A percentile compares a stretch with the other conserved stretches of the same genome.
Evolutionary conservation across 805 yeast genomes (phyloP).

Genomic region (Candida golubevii): DNA sequence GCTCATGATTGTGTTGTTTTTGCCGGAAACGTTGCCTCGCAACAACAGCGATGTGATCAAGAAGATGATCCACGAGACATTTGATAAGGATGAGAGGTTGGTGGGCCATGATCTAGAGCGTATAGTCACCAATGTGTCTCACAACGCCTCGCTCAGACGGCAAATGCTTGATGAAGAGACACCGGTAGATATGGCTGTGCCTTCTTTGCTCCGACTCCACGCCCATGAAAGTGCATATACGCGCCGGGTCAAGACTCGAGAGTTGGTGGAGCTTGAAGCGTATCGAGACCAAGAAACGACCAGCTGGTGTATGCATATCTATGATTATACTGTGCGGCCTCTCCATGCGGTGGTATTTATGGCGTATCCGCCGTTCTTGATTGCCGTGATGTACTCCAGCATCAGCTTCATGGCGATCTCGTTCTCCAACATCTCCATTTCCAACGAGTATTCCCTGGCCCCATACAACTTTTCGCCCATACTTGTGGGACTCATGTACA

Average conservation of each 20-base stretch:
- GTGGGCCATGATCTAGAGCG: slow-evolving; percentile 25
- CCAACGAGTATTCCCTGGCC: slow-evolving; percentile 52
- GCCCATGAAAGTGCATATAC: slow-evolving; percentile 33
- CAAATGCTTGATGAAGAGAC: slow-evolving; percentile 23
- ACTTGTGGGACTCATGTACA: slow-evolving; percentile 68
- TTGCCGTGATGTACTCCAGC: slow-evolving; percentile 63
- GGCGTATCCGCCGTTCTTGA: slow-evolving; percentile 67
- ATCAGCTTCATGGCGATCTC: slow-evolving; percentile 69
- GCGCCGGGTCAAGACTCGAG: slow-evolving; percentile 22
- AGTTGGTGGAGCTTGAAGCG: slow-evolving; percentile 13
- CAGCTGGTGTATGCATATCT: slow-evolving; percentile 17
- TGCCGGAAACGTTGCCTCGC: slow-evolving; percentile 78
- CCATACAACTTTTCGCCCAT: slow-evolving; percentile 71
- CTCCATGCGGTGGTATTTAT: slow-evolving; percentile 56
- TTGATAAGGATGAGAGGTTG: slow-evolving; percentile 6
- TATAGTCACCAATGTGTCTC: slow-evolving; percentile 31
- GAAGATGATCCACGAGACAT: slow-evolving; percentile 5
- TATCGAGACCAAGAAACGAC: not conserved
- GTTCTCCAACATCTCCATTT: slow-evolving; percentile 68
- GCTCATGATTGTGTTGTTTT: slow-evolving; percentile 45
- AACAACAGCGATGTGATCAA: slow-evolving; percentile 49
- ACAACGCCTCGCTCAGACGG: slow-evolving; percentile 11
- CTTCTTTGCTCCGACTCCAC: slow-evolving; percentile 33
- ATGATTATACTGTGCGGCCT: slow-evolving; percentile 54
- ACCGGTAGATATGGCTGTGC: slow-evolving; percentile 38